Base-by-base conservation (phyloP, 202 grass and related monocot genomes). In the Setaria italica region DNA sequence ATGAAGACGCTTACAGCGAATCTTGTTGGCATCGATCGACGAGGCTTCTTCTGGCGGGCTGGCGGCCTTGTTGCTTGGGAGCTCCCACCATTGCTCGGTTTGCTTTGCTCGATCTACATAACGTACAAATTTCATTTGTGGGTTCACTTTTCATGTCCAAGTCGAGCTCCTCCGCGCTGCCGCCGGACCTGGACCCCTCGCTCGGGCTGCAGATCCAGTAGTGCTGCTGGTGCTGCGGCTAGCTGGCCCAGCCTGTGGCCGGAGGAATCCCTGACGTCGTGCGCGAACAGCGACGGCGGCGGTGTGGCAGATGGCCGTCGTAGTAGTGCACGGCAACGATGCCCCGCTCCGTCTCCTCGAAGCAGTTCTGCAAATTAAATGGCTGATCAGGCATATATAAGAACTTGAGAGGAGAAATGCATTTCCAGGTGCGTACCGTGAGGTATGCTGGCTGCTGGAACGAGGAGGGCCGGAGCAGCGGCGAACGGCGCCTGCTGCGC, bases 131-230 rank as follows among this genome's bases (percentile, higher is more conserved):
- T 41, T 41, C 39, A 41, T 41, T 41, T 41, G 25, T 25, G 25
- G 25, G 25, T 25, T 25, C 25, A 25, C 25, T 25, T 25, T 25
- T 25, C 25, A 25, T 25, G 25, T 86, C 63, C 78, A 88, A 20
- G 63, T 88, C 73, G 25, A 90, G 82, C 54, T 88, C 81, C 15
- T 91, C 87, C 19, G 74, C 74, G 60, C 50, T 37, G 60, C 60
- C 4, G 60, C 59, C 10, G 59, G 21, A 30, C 59, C 60, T 63
- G 80, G 80, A 68, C 9, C 58, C 76, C 34, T 87, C 81, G 81
- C 62, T 56, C 42, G 60, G 43, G 53, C 39, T 7, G 70, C 30
- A 20, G 2, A 11, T 46, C 81, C 85, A 90, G 81, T 76, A 2
- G 76, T 50, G 59, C 49, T 90, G 84, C 4, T 55, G 72, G 3